Evolutionary conservation across 2,329 filamentous ascomycete genomes (phyloP).

Genomic region (Septoria petroselini): DNA sequence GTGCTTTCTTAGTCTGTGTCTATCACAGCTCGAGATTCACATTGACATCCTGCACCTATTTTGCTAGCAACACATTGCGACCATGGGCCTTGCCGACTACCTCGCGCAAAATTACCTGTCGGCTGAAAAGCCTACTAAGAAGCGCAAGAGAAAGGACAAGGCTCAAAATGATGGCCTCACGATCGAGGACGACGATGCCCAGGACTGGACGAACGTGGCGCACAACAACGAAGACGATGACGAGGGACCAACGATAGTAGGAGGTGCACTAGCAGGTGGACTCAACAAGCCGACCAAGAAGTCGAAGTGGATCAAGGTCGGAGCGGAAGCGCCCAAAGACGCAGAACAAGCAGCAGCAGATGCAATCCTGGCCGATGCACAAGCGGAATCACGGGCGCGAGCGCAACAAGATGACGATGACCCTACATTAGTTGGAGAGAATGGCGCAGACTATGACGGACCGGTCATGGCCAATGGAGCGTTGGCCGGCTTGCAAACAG

Average conservation of each 20-base stretch:
- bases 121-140: constrained; percentile 57
- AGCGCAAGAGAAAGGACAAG: constrained; percentile 51
- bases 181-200: constrained; percentile 54
- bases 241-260: constrained; percentile 48
- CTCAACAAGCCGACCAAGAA: constrained; percentile 59
- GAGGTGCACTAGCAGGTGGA: constrained; percentile 55
- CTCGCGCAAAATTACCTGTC: constrained; percentile 88
- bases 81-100: constrained; percentile 73
- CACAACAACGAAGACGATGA: constrained; percentile 55
- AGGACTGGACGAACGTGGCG: constrained; percentile 49
- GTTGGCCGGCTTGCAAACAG: constrained; percentile 81
- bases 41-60: constrained; percentile 1
- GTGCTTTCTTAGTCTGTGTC: not conserved
- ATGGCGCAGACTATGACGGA: constrained; percentile 48
- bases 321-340: constrained; percentile 49
- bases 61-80: constrained; percentile 1
- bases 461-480: constrained; percentile 84
- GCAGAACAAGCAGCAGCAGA: constrained; percentile 61
- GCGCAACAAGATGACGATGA: constrained; percentile 43
- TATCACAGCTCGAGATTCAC: not conserved
- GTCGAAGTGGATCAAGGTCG: constrained; percentile 76
- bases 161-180: constrained; percentile 42
- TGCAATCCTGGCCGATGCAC: constrained; percentile 39
- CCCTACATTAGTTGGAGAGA: constrained; percentile 51
- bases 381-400: constrained; percentile 33